phyloP scores from a whole-genome alignment of 768 basidiomycete genomes.

The Boletus subcaerulescens region DNA sequence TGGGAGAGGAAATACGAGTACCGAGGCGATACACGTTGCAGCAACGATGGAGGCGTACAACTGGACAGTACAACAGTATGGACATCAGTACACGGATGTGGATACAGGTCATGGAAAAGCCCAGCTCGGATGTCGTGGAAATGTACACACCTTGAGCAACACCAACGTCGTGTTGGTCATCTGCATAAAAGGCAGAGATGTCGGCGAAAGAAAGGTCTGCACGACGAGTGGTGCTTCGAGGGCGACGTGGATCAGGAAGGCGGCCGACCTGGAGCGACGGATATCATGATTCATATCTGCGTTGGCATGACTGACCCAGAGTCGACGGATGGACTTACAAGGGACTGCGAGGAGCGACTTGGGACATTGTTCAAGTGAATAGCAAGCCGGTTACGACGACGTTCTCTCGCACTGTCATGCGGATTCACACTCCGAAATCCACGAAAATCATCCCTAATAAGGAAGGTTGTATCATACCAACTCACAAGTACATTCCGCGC shows the following conservation, averaged over 20 bases:
- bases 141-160: conserved; percentile 57
- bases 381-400: background rate
- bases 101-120: background rate
- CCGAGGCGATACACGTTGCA: conserved; percentile 55
- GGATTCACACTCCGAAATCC: conserved; percentile 23
- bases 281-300: too few relatives aligned
- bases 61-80: conserved; percentile 34
- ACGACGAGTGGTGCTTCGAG: conserved; percentile 76
- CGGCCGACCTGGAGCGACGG: conserved; percentile 43
- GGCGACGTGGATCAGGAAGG: conserved; percentile 79
- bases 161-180: conserved; percentile 81
- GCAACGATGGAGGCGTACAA: conserved; percentile 64
- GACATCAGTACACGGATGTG: too few relatives aligned
- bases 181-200: conserved; percentile 67
- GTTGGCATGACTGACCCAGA: background rate
- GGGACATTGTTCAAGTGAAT: conserved; percentile 13
- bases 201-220: conserved; percentile 68
- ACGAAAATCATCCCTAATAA: conserved; percentile 27
- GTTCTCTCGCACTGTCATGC: background rate
- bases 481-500: background rate
- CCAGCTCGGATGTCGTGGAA: background rate
- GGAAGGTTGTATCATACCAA: conserved; percentile 3
- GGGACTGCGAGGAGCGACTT: conserved; percentile 34
- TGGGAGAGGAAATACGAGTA: conserved; percentile 70
- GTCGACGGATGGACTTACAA: conserved; percentile 32